phyloP scores from a whole-genome alignment of 129 eudicot genomes.

The Helianthus tuberosus region DNA sequence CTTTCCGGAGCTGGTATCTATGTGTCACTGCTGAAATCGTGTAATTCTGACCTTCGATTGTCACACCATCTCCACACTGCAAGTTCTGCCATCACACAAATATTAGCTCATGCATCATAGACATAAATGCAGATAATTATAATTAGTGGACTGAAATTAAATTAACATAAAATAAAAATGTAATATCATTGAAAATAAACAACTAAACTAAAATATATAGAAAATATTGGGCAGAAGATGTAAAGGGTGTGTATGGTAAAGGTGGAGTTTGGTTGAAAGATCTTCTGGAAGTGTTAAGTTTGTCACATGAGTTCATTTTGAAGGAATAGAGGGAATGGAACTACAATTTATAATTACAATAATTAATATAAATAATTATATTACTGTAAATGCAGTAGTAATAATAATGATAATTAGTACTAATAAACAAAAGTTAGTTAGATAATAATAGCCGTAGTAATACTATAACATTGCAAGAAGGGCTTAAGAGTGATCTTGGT shows the following conservation, averaged over 20 bases:
- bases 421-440: too few relatives aligned
- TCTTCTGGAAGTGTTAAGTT: background rate
- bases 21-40: slow-evolving; percentile 91
- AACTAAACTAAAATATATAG: background rate
- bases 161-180: background rate
- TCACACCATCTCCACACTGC: slow-evolving; percentile 93
- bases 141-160: background rate
- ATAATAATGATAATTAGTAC: too few relatives aligned
- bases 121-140: background rate
- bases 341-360: too few relatives aligned
- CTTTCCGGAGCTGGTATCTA: slow-evolving; percentile 92
- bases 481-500: background rate
- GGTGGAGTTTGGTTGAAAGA: background rate
- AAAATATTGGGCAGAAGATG: background rate
- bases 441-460: background rate
- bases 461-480: background rate
- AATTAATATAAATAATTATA: too few relatives aligned
- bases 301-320: background rate
- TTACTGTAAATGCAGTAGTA: too few relatives aligned
- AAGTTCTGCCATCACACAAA: slow-evolving; percentile 56
- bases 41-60: slow-evolving; percentile 88
- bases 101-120: slow-evolving; percentile 7
- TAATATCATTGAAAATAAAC: background rate
- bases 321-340: background rate
- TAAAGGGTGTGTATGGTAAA: background rate